phyloP scores from a whole-genome alignment of 768 basidiomycete species.

The Termitomyces titanicus region DNA sequence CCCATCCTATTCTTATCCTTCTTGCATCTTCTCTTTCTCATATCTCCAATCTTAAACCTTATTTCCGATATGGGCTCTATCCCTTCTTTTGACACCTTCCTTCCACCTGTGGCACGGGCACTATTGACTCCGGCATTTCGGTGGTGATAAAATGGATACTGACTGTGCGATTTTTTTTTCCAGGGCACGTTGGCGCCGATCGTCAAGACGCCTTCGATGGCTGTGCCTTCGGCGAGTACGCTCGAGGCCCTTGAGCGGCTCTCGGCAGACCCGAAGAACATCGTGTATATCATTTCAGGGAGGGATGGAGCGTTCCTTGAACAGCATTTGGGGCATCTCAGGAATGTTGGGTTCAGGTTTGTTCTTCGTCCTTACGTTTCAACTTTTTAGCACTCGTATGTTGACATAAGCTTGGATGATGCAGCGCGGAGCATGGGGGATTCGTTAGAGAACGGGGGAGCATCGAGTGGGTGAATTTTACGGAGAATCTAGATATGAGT shows the following conservation, averaged over 20 bases:
- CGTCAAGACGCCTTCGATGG: slow-evolving; percentile 89
- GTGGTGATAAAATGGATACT: not conserved
- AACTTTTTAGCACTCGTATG: not conserved
- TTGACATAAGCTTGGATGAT: not conserved
- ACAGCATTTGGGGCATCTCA: slow-evolving; percentile 83
- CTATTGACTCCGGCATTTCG: not conserved
- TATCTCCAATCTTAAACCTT: not conserved
- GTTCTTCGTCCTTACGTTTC: not conserved
- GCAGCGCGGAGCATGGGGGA: slow-evolving; percentile 87
- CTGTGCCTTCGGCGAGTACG: slow-evolving; percentile 72
- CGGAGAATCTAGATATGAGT: slow-evolving; percentile 90
- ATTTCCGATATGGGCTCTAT: not conserved
- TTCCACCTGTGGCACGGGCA: not conserved
- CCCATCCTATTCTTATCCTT: not conserved
- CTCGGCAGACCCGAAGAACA: slow-evolving; percentile 76
- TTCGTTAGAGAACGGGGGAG: slow-evolving; percentile 78
- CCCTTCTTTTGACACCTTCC: not conserved
- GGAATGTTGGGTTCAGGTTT: slow-evolving; percentile 70
- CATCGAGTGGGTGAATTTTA: slow-evolving; percentile 80
- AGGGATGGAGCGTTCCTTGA: slow-evolving; percentile 92
- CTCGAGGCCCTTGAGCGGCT: slow-evolving; percentile 72
- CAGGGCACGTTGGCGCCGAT: slow-evolving; percentile 97
- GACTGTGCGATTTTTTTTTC: not conserved
- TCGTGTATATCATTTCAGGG: slow-evolving; percentile 97
- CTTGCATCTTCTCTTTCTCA: not conserved